These are phyloP conservation scores for Amanita jacksonii DNA, from an alignment of 768 basidiomycete genomes.

Conservation along the genomic window DNA sequence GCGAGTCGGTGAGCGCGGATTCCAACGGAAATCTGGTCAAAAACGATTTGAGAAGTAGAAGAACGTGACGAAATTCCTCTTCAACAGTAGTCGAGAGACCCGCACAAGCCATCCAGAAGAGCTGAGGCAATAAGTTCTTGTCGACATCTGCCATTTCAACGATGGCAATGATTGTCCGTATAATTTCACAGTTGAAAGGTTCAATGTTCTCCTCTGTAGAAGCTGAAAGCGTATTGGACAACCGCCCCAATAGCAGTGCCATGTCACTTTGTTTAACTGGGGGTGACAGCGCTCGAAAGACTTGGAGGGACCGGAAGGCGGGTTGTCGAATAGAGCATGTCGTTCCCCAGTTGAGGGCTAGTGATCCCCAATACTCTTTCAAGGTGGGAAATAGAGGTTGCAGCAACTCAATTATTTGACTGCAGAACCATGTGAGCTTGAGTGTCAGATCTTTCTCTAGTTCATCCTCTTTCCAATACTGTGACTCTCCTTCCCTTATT, in stretches of 20 bases:
- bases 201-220: slow-evolving; percentile 63
- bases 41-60: slow-evolving; percentile 55
- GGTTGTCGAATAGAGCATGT: slow-evolving; percentile 78
- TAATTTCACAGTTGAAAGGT: slow-evolving; percentile 73
- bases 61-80: slow-evolving; percentile 60
- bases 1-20: slow-evolving; percentile 50
- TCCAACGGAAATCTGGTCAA: slow-evolving; percentile 66
- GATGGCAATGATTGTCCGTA: slow-evolving; percentile 63
- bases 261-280: slow-evolving; percentile 62
- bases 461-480: slow-evolving; percentile 72
- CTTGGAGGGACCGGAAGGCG: slow-evolving; percentile 83
- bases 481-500: slow-evolving; percentile 44
- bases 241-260: slow-evolving; percentile 68
- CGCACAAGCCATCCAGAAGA: slow-evolving; percentile 83
- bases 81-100: slow-evolving; percentile 79
- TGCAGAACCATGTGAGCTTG: slow-evolving; percentile 62
- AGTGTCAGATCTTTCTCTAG: slow-evolving; percentile 41
- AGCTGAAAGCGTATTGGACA: slow-evolving; percentile 77
- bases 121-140: slow-evolving; percentile 57
- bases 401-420: slow-evolving; percentile 56
- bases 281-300: slow-evolving; percentile 77
- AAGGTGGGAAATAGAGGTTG: slow-evolving; percentile 63
- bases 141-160: slow-evolving; percentile 48
- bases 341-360: slow-evolving; percentile 80
- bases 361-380: slow-evolving; percentile 65